Evolutionary conservation across 225 moss, liverwort and hornwort genomes (phyloP).

Genomic region (Rhytidiadelphus loreus): DNA sequence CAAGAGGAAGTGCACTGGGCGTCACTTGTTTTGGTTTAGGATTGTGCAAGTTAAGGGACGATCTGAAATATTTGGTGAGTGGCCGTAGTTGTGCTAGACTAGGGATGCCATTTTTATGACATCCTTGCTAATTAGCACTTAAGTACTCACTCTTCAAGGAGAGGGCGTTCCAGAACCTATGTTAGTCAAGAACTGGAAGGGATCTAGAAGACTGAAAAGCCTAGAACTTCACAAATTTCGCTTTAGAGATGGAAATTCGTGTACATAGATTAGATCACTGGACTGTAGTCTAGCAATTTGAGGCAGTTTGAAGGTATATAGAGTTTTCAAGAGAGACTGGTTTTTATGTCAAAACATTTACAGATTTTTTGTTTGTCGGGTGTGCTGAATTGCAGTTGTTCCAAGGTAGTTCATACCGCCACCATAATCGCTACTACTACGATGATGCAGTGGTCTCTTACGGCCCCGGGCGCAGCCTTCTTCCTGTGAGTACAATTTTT

Average conservation of each 20-base stretch:
- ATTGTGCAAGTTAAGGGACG: neutral
- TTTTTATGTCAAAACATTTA: neutral
- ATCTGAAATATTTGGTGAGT: neutral
- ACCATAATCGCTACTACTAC: conserved; percentile 33
- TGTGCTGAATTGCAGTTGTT: conserved; percentile 23
- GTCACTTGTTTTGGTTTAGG: neutral
- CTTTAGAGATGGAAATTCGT: neutral
- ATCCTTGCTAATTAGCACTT: neutral
- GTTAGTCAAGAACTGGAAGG: neutral
- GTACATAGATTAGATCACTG: neutral
- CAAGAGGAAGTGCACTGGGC: neutral
- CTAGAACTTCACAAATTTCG: neutral
- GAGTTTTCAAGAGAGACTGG: neutral
- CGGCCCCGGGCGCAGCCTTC: conserved; percentile 31
- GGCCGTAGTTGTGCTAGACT: neutral
- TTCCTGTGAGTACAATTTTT: conserved; percentile 14
- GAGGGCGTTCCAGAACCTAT: neutral
- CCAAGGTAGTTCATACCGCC: conserved; percentile 34
- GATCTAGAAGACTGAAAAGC: neutral
- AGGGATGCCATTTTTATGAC: neutral
- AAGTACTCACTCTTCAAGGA: neutral
- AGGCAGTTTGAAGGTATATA: neutral
- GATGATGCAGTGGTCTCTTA: conserved; percentile 47
- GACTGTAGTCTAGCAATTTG: neutral
- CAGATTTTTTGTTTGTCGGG: neutral